phyloP scores from a whole-genome alignment of 805 yeast genomes.

The Nakazawaea ishiwadae region DNA sequence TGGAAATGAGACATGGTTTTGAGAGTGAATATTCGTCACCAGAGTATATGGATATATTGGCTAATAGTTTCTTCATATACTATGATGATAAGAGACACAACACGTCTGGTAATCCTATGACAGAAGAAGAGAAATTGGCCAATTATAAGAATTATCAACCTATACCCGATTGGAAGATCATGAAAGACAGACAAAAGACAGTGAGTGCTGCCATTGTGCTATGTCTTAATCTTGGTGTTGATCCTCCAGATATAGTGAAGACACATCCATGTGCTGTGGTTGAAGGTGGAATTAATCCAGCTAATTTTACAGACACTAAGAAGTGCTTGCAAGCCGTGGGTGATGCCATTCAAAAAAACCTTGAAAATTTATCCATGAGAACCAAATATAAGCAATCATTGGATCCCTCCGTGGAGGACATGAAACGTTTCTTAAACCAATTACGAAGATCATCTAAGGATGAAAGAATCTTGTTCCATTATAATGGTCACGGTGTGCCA shows the following conservation, averaged over 20 bases:
- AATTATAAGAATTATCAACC: slow-evolving; percentile 58
- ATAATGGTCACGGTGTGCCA: slow-evolving; percentile 98
- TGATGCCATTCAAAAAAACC: slow-evolving; percentile 79
- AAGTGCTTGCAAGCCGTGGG: slow-evolving; percentile 92
- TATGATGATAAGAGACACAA: slow-evolving; percentile 90
- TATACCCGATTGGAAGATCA: slow-evolving; percentile 84
- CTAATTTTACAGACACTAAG: slow-evolving; percentile 74
- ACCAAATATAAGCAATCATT: slow-evolving; percentile 87
- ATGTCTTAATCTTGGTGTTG: slow-evolving; percentile 90
- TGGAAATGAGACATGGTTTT: slow-evolving; percentile 64
- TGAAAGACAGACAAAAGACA: slow-evolving; percentile 87
- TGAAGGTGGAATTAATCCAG: slow-evolving; percentile 94
- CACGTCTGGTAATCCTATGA: slow-evolving; percentile 77
- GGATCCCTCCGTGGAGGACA: slow-evolving; percentile 95
- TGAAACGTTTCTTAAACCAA: slow-evolving; percentile 85
- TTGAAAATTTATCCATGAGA: slow-evolving; percentile 81
- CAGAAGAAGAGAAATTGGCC: slow-evolving; percentile 44
- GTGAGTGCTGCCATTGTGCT: slow-evolving; percentile 88
- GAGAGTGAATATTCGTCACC: slow-evolving; percentile 54
- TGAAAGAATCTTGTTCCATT: slow-evolving; percentile 88
- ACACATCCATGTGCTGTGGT: slow-evolving; percentile 89
- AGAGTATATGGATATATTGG: slow-evolving; percentile 49
- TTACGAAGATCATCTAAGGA: slow-evolving; percentile 88
- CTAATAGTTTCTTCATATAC: slow-evolving; percentile 72
- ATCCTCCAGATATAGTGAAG: slow-evolving; percentile 93